Conservation (phyloP, 257 asterid species). For the Solanum chilense region DNA sequence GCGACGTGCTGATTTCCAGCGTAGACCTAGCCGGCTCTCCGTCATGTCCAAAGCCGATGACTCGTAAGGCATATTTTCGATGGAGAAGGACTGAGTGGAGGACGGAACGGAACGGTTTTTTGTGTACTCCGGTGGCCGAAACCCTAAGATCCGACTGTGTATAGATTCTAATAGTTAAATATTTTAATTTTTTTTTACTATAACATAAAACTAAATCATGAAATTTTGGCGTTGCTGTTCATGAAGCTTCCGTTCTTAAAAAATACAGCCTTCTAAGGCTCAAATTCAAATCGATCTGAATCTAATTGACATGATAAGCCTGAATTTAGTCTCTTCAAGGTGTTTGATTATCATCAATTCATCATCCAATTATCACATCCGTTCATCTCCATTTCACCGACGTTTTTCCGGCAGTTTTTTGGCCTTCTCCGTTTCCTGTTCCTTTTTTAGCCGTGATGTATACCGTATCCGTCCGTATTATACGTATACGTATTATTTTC, state of each 20-base stretch:
- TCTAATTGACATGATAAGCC: not conserved
- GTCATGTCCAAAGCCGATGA: slow-evolving; percentile 9
- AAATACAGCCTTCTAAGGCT: not conserved
- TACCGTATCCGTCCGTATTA: not conserved
- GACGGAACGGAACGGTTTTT: slow-evolving; percentile 22
- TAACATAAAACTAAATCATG: not conserved
- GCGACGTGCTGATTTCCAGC: slow-evolving; percentile 32
- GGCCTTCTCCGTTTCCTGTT: not conserved
- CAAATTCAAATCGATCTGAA: not conserved
- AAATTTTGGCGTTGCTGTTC: not conserved
- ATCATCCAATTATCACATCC: not conserved
- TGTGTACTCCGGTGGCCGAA: slow-evolving; percentile 18
- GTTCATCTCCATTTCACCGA: not conserved
- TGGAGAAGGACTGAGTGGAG: not conserved
- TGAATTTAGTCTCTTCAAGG: not conserved
- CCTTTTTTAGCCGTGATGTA: not conserved
- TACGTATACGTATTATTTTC: not conserved
- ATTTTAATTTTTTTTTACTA: not conserved
- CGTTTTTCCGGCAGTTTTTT: too few relatives aligned
- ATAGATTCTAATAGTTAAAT: not conserved
- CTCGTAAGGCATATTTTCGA: not conserved
- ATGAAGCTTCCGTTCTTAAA: not conserved
- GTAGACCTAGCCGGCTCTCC: slow-evolving; percentile 32
- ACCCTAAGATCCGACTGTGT: slow-evolving; percentile 13
- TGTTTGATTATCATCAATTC: not conserved